Conservation (phyloP, 2,329 filamentous ascomycete species). For the Chaetomiaceae sp. region DNA sequence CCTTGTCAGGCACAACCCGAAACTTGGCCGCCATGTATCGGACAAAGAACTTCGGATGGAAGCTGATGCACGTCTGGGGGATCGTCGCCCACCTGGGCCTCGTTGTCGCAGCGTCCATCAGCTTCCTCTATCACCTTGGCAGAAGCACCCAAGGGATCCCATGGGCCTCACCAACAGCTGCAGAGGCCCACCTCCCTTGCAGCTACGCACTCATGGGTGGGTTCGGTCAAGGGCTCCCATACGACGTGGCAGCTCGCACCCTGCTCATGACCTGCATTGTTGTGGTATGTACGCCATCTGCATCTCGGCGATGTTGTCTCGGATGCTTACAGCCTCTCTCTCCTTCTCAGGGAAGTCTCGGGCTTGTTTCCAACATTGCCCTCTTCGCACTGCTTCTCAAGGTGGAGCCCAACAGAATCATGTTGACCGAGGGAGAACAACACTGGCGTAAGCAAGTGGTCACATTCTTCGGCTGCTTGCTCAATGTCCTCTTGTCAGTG, state of each 20-base stretch:
- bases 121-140: conserved; percentile 19
- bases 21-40: background rate
- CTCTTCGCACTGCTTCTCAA: conserved; percentile 20
- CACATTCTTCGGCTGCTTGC: conserved; percentile 23
- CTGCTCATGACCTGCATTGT: conserved; percentile 16
- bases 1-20: background rate
- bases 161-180: background rate
- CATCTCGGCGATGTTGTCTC: too few relatives aligned
- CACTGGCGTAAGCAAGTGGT: conserved; percentile 25
- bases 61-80: conserved; percentile 18
- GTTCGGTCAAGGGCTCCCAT: background rate
- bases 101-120: conserved; percentile 14
- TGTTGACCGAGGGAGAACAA: conserved; percentile 24
- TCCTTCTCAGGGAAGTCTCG: conserved; percentile 18
- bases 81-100: conserved; percentile 23
- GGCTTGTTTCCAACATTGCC: conserved; percentile 19
- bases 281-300: conserved; percentile 11
- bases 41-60: conserved; percentile 24
- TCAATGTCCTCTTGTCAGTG: conserved; percentile 23
- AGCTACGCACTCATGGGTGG: background rate
- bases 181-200: conserved; percentile 5
- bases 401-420: conserved; percentile 19
- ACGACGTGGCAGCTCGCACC: conserved; percentile 13
- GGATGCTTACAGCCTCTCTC: too few relatives aligned
- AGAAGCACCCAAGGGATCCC: background rate